Base-by-base conservation (phyloP, 2,329 filamentous ascomycete species). In the Ophiostoma fasciatum region DNA sequence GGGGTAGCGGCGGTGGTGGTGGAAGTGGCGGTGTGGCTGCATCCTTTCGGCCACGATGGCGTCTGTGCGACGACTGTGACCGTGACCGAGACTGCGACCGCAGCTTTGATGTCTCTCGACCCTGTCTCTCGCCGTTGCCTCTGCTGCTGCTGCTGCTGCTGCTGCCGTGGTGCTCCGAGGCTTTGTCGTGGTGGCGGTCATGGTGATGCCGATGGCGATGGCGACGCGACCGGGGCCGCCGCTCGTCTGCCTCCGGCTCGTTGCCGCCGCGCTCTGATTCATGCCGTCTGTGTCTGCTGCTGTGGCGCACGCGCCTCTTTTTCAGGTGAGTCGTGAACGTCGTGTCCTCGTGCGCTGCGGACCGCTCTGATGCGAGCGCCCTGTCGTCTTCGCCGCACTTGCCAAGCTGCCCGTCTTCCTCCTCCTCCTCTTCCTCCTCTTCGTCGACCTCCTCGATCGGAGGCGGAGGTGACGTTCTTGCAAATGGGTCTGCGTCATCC, bases 321-420 rank as follows among this genome's bases (percentile, higher is more conserved):
- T 55, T 58, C 20, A 69, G 51, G 46, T 59, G 66, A 11, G 64
- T 66, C 15, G 60, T 63, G 43, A 64, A 61, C 19, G 57, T 52
- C 21, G 50, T 55, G 10, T 55, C 54, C 37, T 55, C 48, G 30
- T 46, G 49, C 9, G 51, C 50, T 1, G 55, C 51, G n/a, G n/a
- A n/a, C n/a, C n/a, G n/a, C n/a, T n/a, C n/a, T n/a, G n/a, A n/a
- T n/a, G n/a, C n/a, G n/a, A n/a, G n/a, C n/a, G n/a, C n/a, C n/a
- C n/a, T n/a, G n/a, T n/a, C n/a, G n/a, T n/a, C n/a, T n/a, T n/a
- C n/a, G n/a, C n/a, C n/a, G n/a, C n/a, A 6, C 11, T 25, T 13
- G 55, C 50, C 10, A 58, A n/a, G n/a, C n/a, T 37, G 28, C 12
- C 36, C 26, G 8, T 42, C 37, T 11, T 47, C 48, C 7, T 49